phyloP scores from a whole-genome alignment of 306 rosid species.

The Medicago lupulina region DNA sequence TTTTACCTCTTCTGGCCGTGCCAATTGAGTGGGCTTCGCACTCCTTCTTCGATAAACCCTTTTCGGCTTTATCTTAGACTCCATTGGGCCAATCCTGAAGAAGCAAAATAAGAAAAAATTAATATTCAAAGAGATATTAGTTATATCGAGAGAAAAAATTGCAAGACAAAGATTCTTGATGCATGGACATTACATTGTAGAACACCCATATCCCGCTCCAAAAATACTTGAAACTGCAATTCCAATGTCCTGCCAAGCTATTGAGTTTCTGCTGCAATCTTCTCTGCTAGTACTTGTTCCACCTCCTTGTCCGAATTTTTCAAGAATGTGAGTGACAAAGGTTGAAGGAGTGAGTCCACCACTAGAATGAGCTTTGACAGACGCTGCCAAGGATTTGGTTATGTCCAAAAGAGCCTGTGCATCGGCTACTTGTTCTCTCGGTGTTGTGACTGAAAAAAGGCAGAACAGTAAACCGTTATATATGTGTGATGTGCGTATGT shows the following conservation, averaged over 20 bases:
- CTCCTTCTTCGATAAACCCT: slow-evolving; percentile 40
- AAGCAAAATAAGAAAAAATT: slow-evolving; percentile 36
- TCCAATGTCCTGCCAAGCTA: slow-evolving; percentile 59
- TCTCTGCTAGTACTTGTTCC: slow-evolving; percentile 28
- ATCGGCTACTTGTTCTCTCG: slow-evolving; percentile 62
- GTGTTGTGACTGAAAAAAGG: slow-evolving; percentile 44
- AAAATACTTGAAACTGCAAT: slow-evolving; percentile 46
- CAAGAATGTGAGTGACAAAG: slow-evolving; percentile 43
- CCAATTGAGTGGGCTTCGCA: slow-evolving; percentile 32
- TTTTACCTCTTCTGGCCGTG: slow-evolving; percentile 50
- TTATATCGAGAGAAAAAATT: not conserved
- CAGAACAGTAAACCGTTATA: slow-evolving; percentile 14
- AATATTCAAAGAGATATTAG: slow-evolving; percentile 25
- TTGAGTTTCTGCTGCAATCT: slow-evolving; percentile 39
- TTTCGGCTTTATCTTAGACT: slow-evolving; percentile 35
- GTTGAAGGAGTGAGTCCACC: slow-evolving; percentile 51
- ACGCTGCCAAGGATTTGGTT: slow-evolving; percentile 44
- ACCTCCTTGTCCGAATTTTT: slow-evolving; percentile 42
- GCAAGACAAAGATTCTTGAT: slow-evolving; percentile 9
- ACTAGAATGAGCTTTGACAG: slow-evolving; percentile 34
- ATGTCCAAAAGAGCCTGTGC: slow-evolving; percentile 56
- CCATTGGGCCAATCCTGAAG: slow-evolving; percentile 52
- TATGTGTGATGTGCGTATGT: not conserved
- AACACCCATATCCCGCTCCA: slow-evolving; percentile 41
- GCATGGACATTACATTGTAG: slow-evolving; percentile 50